Conservation (phyloP, 2,329 filamentous ascomycete genomes). For the Pseudogymnoascus sp. region DNA sequence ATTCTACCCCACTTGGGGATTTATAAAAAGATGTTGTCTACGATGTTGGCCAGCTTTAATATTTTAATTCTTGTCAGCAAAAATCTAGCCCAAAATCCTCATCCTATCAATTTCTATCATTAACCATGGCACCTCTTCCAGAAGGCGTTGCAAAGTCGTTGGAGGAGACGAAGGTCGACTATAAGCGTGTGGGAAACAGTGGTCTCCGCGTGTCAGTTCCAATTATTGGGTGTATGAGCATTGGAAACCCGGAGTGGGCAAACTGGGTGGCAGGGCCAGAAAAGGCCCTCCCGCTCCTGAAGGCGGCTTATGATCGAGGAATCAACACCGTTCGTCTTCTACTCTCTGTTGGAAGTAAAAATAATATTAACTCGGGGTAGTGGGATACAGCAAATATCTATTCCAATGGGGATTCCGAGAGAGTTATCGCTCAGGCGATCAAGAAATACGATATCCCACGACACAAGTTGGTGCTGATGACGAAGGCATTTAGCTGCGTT, state of each 20-base stretch:
- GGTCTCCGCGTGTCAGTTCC: constrained; percentile 55
- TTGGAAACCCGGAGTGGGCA: constrained; percentile 43
- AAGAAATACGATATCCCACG: constrained; percentile 49
- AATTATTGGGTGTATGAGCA: constrained; percentile 57
- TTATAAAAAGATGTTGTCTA: constrained; percentile 5
- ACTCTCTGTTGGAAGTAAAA: constrained; percentile 36
- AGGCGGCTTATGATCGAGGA: constrained; percentile 54
- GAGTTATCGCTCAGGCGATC: constrained; percentile 49
- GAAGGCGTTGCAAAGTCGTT: constrained; percentile 20
- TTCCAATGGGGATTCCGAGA: constrained; percentile 46
- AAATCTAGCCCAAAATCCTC: neutral
- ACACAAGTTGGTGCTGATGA: constrained; percentile 47
- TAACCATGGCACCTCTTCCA: neutral
- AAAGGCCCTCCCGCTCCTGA: constrained; percentile 48
- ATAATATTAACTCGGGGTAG: constrained; percentile 26
- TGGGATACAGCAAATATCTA: constrained; percentile 48
- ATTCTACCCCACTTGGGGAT: neutral
- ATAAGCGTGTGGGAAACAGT: constrained; percentile 47
- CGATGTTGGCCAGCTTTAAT: neutral
- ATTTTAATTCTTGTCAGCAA: neutral
- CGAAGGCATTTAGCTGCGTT: constrained; percentile 45
- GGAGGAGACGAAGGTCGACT: constrained; percentile 37
- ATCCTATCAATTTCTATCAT: neutral
- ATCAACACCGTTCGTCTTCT: constrained; percentile 42
- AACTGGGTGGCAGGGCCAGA: constrained; percentile 51